These are phyloP conservation scores for Beta corolliflora DNA, from an alignment of 179 eudicot genomes.

Conservation along the genomic window DNA sequence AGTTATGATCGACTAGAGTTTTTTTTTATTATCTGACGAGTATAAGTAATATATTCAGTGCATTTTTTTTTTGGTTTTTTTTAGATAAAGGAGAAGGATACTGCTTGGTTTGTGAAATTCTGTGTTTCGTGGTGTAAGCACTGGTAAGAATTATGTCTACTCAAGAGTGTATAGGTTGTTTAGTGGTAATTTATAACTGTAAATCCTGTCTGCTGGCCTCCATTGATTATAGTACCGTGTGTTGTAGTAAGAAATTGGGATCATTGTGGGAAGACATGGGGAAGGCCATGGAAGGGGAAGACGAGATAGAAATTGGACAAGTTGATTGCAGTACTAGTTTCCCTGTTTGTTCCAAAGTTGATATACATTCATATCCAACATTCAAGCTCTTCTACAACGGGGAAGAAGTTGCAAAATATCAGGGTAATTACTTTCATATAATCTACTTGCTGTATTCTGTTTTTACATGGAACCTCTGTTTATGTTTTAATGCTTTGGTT, in stretches of 20 bases:
- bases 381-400: slow-evolving; percentile 94
- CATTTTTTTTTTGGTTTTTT: slow-evolving; percentile 4
- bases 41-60: background rate
- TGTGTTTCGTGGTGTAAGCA: slow-evolving; percentile 99
- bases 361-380: slow-evolving; percentile 95
- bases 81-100: slow-evolving; percentile 94
- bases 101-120: slow-evolving; percentile 89
- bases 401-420: slow-evolving; percentile 83
- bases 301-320: slow-evolving; percentile 87
- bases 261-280: slow-evolving; percentile 92
- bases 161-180: background rate
- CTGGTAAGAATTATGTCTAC: slow-evolving; percentile 52
- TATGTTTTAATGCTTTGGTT: background rate
- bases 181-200: background rate
- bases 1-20: background rate
- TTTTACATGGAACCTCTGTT: background rate
- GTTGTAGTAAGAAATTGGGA: slow-evolving; percentile 78
- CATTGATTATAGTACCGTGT: slow-evolving; percentile 4
- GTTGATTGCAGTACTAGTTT: slow-evolving; percentile 78
- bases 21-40: background rate
- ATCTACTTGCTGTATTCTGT: slow-evolving; percentile 9
- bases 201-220: slow-evolving; percentile 1
- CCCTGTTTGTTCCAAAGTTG: slow-evolving; percentile 73
- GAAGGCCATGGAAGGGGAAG: slow-evolving; percentile 87
- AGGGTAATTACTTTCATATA: slow-evolving; percentile 46